Evolutionary conservation across 441 rosid species (phyloP).

Genomic region (Adansonia gregorii): DNA sequence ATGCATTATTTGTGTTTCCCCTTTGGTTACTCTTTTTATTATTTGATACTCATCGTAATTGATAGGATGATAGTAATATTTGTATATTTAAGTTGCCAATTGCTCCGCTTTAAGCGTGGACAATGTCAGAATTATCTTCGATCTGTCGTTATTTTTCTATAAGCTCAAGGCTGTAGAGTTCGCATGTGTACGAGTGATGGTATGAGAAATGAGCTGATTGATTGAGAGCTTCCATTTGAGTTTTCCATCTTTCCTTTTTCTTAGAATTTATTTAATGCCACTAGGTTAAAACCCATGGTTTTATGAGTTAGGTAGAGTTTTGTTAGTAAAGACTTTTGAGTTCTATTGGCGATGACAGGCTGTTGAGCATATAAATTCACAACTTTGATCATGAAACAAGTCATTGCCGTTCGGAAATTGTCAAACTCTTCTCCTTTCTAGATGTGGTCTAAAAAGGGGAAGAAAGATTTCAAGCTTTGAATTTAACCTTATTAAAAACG

Average conservation of each 20-base stretch:
- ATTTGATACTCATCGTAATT: too few species aligned
- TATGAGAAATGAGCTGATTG: neutral
- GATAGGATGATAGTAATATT: too few species aligned
- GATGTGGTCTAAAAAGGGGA: neutral
- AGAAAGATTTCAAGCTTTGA: neutral
- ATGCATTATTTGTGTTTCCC: neutral
- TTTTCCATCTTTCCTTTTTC: neutral
- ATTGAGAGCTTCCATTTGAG: neutral
- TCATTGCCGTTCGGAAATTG: neutral
- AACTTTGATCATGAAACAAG: neutral
- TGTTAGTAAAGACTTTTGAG: too few species aligned
- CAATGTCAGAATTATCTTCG: neutral
- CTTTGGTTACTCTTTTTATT: too few species aligned
- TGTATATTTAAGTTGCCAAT: neutral
- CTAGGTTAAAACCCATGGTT: neutral
- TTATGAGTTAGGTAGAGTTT: neutral
- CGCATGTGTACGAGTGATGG: constrained; percentile 5
- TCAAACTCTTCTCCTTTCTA: neutral
- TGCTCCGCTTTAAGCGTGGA: neutral
- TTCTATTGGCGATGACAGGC: neutral
- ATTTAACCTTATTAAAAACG: neutral
- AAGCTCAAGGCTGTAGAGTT: too few species aligned
- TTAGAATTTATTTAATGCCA: constrained; percentile 12
- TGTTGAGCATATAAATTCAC: neutral
- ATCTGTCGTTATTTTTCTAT: neutral